Conservation (phyloP, 2,329 filamentous ascomycete species). For the Nakataea oryzae region DNA sequence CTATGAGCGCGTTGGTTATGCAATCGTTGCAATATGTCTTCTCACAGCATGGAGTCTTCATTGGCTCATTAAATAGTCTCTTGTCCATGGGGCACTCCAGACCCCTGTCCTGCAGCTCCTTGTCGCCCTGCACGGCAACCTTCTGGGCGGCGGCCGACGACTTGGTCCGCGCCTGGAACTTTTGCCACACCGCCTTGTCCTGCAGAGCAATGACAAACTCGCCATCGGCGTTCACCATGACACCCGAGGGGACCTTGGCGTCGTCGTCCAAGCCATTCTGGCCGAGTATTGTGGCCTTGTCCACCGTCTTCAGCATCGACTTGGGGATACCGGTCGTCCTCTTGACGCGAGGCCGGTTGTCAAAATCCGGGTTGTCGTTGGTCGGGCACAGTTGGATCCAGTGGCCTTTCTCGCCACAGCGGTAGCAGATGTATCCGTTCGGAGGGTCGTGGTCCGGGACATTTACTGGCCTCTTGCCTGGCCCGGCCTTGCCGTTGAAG, state of each 20-base stretch:
- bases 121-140: slow-evolving; percentile 64
- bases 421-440: slow-evolving; percentile 89
- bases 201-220: slow-evolving; percentile 95
- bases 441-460: slow-evolving; percentile 91
- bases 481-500: slow-evolving; percentile 36
- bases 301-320: slow-evolving; percentile 90
- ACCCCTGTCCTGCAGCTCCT: slow-evolving; percentile 78
- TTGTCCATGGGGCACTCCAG: slow-evolving; percentile 94
- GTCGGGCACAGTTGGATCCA: slow-evolving; percentile 98
- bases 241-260: slow-evolving; percentile 68
- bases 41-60: slow-evolving; percentile 97
- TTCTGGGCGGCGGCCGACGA: slow-evolving; percentile 75
- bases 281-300: slow-evolving; percentile 70
- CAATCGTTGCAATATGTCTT: slow-evolving; percentile 99
- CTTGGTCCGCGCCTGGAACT: slow-evolving; percentile 91
- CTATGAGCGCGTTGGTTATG: slow-evolving; percentile 97
- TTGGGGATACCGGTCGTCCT: slow-evolving; percentile 93
- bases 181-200: slow-evolving; percentile 92
- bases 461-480: slow-evolving; percentile 54
- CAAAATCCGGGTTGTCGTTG: slow-evolving; percentile 95
- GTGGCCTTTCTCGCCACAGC: slow-evolving; percentile 95
- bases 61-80: slow-evolving; percentile 95
- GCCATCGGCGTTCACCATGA: slow-evolving; percentile 97
- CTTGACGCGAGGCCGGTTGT: slow-evolving; percentile 87
- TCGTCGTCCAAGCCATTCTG: slow-evolving; percentile 60